Evolutionary conservation across 148 eudicot species (phyloP).

Genomic region (Cornus controversa): DNA sequence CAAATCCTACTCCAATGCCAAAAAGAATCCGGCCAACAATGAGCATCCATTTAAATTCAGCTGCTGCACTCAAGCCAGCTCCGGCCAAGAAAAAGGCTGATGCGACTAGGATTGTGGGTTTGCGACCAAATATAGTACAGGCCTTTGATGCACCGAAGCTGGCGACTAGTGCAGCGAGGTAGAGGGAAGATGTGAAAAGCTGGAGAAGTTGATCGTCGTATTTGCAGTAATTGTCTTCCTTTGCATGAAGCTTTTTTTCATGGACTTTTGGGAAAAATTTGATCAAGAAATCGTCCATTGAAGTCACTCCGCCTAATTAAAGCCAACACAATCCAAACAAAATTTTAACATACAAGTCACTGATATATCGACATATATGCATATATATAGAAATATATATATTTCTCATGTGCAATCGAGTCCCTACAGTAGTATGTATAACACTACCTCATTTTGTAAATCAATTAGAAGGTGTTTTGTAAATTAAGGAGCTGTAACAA

Average conservation of each 20-base stretch:
- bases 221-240: slow-evolving; percentile 20
- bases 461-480: too few relatives aligned
- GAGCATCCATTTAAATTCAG: slow-evolving; percentile 43
- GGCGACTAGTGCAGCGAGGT: slow-evolving; percentile 62
- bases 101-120: slow-evolving; percentile 33
- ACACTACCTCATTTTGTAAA: too few relatives aligned
- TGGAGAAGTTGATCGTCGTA: slow-evolving; percentile 11
- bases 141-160: slow-evolving; percentile 66
- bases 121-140: slow-evolving; percentile 36
- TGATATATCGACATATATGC: too few relatives aligned
- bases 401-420: too few relatives aligned
- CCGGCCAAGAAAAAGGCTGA: slow-evolving; percentile 39
- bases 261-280: slow-evolving; percentile 16
- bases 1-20: slow-evolving; percentile 78
- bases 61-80: slow-evolving; percentile 39
- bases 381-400: too few relatives aligned
- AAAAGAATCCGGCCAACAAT: slow-evolving; percentile 64
- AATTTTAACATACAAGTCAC: too few relatives aligned
- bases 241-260: slow-evolving; percentile 10
- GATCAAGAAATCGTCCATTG: slow-evolving; percentile 18
- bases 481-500: background rate
- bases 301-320: slow-evolving; percentile 14
- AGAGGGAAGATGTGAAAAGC: slow-evolving; percentile 27
- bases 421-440: too few relatives aligned
- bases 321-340: background rate